Base-by-base conservation (phyloP, 2,329 filamentous ascomycete genomes). In the Daldinia sp. region DNA sequence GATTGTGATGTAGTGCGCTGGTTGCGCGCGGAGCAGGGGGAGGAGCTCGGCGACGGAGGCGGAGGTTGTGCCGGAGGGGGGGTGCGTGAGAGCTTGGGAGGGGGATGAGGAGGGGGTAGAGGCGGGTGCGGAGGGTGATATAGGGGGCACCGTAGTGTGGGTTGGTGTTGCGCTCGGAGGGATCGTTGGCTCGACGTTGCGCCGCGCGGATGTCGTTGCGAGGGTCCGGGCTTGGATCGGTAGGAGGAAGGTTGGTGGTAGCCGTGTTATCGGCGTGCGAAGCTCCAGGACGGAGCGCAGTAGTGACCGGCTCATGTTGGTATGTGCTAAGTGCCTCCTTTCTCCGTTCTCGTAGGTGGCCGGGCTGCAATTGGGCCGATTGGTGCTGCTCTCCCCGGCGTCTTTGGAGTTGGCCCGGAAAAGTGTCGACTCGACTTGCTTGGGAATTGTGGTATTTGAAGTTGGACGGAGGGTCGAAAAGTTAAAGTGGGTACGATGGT, bases 1-100 rank as follows among this genome's bases (percentile, higher is more conserved):
- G 58, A 90, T 82, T 45, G 89, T 92, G 73, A 92, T 86, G 82
- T 94, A 95, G 83, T 93, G 90, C 19, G 83, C 81, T 2, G 89
- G 86, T 79, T 95, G 92, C 9, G 89, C 84, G 70, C 84, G 85
- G 48, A 95, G 86, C 47, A 92, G 82, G 1, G 91, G 90, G 27
- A 93, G 86, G 48, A 93, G 83, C 64, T 83, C 74, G 5, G 66
- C 23, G 21, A 74, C 49, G 39, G 77, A 77, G 67, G 80, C 81
- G 65, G 91, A 82, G 0, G 85, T 85, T 4, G 23, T 21, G 15
- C n/a, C 13, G 10, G 30, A 3, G 19, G 21, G 13, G 29, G 30
- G 21, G 11, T n/a, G 17, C 6, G 27, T 4, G 21, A 25, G 8
- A 23, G 30, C 32, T 52, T n/a, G 64, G 52, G 17, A 39, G 3